phyloP scores from a whole-genome alignment of 495 filamentous ascomycete species.

The Poronia punctata region DNA sequence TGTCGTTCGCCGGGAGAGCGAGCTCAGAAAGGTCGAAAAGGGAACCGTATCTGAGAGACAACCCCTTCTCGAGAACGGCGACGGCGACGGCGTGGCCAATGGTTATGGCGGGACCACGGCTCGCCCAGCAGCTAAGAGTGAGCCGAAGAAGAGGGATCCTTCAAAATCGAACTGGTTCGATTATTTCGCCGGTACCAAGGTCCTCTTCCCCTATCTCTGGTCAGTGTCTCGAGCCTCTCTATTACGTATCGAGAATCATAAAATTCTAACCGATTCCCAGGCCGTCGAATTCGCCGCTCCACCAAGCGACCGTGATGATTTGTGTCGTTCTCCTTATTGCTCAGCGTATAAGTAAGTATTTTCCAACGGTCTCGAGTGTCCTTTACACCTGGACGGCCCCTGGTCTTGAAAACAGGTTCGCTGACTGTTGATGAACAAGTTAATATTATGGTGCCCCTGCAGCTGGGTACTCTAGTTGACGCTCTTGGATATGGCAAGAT shows the following conservation, averaged over 20 bases:
- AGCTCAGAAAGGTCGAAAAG: slow-evolving; percentile 10
- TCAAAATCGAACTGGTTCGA: slow-evolving; percentile 55
- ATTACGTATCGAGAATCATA: too few relatives aligned
- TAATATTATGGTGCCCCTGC: slow-evolving; percentile 63
- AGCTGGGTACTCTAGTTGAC: slow-evolving; percentile 58
- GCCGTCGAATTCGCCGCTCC: slow-evolving; percentile 16
- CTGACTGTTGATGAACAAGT: slow-evolving; percentile 24
- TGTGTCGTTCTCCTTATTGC: slow-evolving; percentile 14
- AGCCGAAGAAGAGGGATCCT: slow-evolving; percentile 25
- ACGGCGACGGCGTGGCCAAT: slow-evolving; percentile 14
- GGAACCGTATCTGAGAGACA: slow-evolving; percentile 18
- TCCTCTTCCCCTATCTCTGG: slow-evolving; percentile 80
- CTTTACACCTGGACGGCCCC: too few relatives aligned
- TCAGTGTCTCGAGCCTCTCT: too few relatives aligned
- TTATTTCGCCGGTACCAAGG: slow-evolving; percentile 63
- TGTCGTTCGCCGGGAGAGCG: slow-evolving; percentile 18
- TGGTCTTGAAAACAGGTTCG: not conserved
- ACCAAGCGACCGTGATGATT: slow-evolving; percentile 16
- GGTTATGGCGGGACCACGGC: slow-evolving; percentile 6
- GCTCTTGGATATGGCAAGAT: slow-evolving; percentile 36
- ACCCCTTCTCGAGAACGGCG: slow-evolving; percentile 24
- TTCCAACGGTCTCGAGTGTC: too few relatives aligned
- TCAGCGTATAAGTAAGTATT: slow-evolving; percentile 44
- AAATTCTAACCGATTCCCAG: slow-evolving; percentile 13
- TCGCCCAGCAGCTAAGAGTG: slow-evolving; percentile 23